Conservation (phyloP, 2,329 filamentous ascomycete species). For the Paradendryphiella salina region DNA sequence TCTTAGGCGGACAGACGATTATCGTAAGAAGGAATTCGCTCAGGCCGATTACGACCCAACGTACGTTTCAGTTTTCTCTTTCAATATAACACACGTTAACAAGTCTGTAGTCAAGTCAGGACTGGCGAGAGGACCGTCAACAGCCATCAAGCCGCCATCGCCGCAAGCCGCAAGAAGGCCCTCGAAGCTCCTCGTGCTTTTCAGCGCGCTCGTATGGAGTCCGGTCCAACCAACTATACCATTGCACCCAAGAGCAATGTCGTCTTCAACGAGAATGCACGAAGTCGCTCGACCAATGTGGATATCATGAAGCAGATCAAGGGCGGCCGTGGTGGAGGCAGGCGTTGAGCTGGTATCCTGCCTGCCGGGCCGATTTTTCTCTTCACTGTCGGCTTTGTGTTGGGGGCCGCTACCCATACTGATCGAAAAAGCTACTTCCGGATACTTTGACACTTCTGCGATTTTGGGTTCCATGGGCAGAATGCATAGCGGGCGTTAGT, state of each 20-base stretch:
- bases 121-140: slow-evolving; percentile 21
- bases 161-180: slow-evolving; percentile 50
- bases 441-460: neutral
- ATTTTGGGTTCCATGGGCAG: slow-evolving; percentile 2
- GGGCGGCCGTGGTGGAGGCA: slow-evolving; percentile 30
- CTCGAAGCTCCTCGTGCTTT: slow-evolving; percentile 57
- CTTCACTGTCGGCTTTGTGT: neutral
- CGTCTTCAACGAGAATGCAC: slow-evolving; percentile 37
- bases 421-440: neutral
- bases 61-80: slow-evolving; percentile 36
- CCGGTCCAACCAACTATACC: slow-evolving; percentile 63
- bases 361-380: neutral
- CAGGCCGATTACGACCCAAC: slow-evolving; percentile 63
- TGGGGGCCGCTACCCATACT: neutral
- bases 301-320: slow-evolving; percentile 41
- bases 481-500: slow-evolving; percentile 18
- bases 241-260: slow-evolving; percentile 64
- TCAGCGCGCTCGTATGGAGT: slow-evolving; percentile 63
- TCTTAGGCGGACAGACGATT: slow-evolving; percentile 89
- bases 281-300: slow-evolving; percentile 30
- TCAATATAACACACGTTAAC: slow-evolving; percentile 20
- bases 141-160: slow-evolving; percentile 41
- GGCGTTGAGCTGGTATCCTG: slow-evolving; percentile 17
- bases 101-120: slow-evolving; percentile 17
- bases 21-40: slow-evolving; percentile 78